These are phyloP conservation scores for Domatiomyces catenatus DNA, from an alignment of 2,329 filamentous ascomycete genomes.

Conservation along the genomic window DNA sequence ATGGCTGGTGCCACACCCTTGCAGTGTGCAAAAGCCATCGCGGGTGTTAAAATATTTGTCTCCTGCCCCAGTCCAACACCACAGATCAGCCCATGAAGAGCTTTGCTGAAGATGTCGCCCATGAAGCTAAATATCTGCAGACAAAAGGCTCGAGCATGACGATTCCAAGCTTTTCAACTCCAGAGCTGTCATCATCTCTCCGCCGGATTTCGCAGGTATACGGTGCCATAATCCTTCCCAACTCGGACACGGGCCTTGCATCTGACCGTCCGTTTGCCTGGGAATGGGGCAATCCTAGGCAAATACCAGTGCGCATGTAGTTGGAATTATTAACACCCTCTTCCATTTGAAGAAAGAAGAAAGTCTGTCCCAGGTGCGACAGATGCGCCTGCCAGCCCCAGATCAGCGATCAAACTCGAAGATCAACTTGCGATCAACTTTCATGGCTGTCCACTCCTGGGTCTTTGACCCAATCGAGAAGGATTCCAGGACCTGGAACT, in stretches of 20 bases:
- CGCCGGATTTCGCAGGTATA: conserved; percentile 10
- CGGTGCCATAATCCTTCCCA: conserved; percentile 10
- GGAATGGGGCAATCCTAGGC: no score
- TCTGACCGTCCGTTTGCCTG: no score
- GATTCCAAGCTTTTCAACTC: conserved; percentile 1
- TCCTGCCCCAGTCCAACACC: conserved; percentile 2
- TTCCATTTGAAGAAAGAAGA: background rate
- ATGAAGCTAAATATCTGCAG: conserved; percentile 5
- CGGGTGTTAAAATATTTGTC: conserved; percentile 4
- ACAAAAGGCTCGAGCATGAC: background rate
- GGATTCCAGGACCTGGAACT: background rate
- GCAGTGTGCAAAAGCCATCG: conserved; percentile 11
- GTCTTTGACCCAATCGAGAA: background rate
- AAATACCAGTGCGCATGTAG: no score
- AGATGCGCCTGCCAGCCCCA: background rate
- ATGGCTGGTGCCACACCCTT: conserved; percentile 1
- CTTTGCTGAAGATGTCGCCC: conserved; percentile 7
- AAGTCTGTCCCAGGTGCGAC: background rate
- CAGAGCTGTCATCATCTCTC: conserved; percentile 6
- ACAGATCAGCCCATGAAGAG: conserved; percentile 7
- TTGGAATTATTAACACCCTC: background rate
- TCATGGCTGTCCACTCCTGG: background rate
- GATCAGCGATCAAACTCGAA: background rate
- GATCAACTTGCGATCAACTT: background rate
- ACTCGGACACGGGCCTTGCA: conserved; percentile 8